Percentiles rank a stretch among this genome's conserved stretches.
Conservation (phyloP, 2,329 filamentous ascomycete genomes). For the Ophiocordyceps camponoti-floridani region DNA sequence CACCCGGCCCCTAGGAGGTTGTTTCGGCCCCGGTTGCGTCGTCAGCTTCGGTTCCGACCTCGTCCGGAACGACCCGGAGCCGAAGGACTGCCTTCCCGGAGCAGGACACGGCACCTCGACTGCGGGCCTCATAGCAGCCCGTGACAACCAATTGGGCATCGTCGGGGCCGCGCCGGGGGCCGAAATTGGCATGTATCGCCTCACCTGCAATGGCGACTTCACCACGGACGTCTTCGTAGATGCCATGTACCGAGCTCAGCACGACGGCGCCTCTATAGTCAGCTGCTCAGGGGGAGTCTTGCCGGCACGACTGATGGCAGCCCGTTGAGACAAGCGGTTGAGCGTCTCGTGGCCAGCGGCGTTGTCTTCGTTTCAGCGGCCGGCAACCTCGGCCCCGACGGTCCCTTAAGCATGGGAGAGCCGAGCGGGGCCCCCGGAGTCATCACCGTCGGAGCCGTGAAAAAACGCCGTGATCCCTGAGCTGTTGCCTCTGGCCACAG, state of each 20-base stretch:
- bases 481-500: neutral
- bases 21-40: constrained; percentile 40
- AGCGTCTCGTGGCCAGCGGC: constrained; percentile 32
- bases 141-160: constrained; percentile 33
- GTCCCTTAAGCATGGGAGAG: constrained; percentile 13
- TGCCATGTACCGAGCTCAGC: constrained; percentile 40
- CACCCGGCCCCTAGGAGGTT: constrained; percentile 47
- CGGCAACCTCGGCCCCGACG: constrained; percentile 14
- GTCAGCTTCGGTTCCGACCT: constrained; percentile 39
- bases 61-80: constrained; percentile 30
- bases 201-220: constrained; percentile 32
- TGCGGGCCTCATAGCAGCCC: constrained; percentile 43
- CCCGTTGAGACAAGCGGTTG: constrained; percentile 29
- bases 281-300: constrained; percentile 33
- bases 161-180: constrained; percentile 40
- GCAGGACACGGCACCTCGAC: constrained; percentile 38
- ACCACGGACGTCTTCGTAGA: constrained; percentile 38
- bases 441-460: constrained; percentile 29
- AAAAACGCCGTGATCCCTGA: constrained; percentile 21
- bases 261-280: constrained; percentile 40
- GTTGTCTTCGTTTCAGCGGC: constrained; percentile 33
- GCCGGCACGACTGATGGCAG: constrained; percentile 31
- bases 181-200: constrained; percentile 35
- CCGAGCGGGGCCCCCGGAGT: constrained; percentile 28
- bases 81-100: constrained; percentile 32